phyloP scores from a whole-genome alignment of 768 basidiomycete genomes.

The Panaeolus papilionaceus region DNA sequence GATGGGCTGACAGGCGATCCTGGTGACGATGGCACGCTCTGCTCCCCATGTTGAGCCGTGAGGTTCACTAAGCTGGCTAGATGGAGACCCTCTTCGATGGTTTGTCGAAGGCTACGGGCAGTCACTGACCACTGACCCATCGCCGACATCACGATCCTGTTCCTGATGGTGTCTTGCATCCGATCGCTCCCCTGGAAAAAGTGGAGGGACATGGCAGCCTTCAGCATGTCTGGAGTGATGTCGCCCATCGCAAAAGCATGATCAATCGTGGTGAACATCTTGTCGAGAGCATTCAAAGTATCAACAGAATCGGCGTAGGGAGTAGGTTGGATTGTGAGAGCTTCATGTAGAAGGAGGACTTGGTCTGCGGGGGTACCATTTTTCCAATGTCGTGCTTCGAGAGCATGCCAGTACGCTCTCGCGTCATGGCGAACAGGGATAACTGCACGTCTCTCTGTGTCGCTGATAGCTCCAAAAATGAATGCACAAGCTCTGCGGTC shows the following conservation, averaged over 20 bases:
- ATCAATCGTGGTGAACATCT: conserved; percentile 7
- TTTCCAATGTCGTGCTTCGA: conserved; percentile 12
- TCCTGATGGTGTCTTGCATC: conserved; percentile 11
- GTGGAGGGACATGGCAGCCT: conserved; percentile 12
- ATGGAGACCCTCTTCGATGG: conserved; percentile 2
- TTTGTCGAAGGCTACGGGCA: not conserved
- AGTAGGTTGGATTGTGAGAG: conserved; percentile 2
- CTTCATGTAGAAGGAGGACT: conserved; percentile 6
- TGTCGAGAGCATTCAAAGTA: conserved; percentile 1
- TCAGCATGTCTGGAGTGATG: conserved; percentile 12
- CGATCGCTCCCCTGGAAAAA: conserved; percentile 6
- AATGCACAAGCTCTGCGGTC: conserved; percentile 13
- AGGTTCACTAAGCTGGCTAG: conserved; percentile 1
- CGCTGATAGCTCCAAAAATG: conserved; percentile 10
- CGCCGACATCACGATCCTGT: conserved; percentile 11
- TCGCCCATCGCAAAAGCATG: conserved; percentile 10
- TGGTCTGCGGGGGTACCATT: conserved; percentile 8
- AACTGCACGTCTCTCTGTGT: not conserved
- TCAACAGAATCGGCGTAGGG: not conserved
- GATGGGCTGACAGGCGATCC: not conserved
- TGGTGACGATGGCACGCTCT: not conserved
- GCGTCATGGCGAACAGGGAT: conserved; percentile 11
- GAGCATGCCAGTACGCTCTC: conserved; percentile 9
- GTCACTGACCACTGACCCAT: conserved; percentile 8
- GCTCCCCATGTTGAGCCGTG: not conserved